These are phyloP conservation scores for Trichocladium uniseriatum DNA, from an alignment of 495 filamentous ascomycete genomes.

Conservation along the genomic window DNA sequence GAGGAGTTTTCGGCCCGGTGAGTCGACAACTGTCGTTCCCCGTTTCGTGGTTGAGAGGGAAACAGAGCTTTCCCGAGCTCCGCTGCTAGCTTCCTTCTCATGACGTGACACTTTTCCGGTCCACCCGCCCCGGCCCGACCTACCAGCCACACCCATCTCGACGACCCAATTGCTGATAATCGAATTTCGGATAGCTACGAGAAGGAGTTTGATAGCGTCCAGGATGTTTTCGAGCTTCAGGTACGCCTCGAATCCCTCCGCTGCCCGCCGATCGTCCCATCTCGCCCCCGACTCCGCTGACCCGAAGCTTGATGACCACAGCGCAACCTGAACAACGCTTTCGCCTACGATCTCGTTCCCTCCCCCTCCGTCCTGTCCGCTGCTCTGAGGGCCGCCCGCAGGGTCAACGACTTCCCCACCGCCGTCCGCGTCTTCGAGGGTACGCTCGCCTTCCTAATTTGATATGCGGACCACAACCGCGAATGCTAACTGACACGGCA, in stretches of 20 bases:
- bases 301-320: conserved; percentile 29
- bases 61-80: conserved; percentile 20
- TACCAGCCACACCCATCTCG: conserved; percentile 2
- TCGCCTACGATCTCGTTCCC: conserved; percentile 99
- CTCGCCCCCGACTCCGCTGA: conserved; percentile 7
- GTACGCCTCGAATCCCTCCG: conserved; percentile 41
- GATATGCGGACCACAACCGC: neutral
- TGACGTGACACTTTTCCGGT: conserved; percentile 20
- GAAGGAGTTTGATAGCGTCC: conserved; percentile 95
- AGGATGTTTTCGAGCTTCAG: conserved; percentile 99
- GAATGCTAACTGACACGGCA: neutral
- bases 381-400: conserved; percentile 80
- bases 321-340: conserved; percentile 99
- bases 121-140: conserved; percentile 4
- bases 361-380: conserved; percentile 85
- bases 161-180: conserved; percentile 26
- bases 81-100: conserved; percentile 14
- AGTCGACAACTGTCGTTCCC: conserved; percentile 24
- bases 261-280: neutral
- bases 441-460: conserved; percentile 30
- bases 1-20: conserved; percentile 99
- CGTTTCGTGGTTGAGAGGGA: neutral
- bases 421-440: conserved; percentile 97
- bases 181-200: conserved; percentile 62
- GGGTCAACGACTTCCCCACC: conserved; percentile 98